Conservation (phyloP, 495 filamentous ascomycete species). For the Penicillium salamii region DNA sequence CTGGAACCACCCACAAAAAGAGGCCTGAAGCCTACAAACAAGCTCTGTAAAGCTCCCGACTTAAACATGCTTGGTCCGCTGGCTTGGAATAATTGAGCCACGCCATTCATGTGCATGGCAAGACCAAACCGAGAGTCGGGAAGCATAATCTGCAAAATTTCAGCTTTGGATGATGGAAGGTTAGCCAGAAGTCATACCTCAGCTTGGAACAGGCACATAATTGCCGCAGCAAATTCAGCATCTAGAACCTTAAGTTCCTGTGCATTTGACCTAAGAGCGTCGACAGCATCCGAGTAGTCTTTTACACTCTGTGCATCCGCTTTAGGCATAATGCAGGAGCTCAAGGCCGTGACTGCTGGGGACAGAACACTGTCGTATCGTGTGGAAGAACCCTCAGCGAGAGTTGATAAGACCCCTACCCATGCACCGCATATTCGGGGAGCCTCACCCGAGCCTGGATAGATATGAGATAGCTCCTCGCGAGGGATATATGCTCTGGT, state of each 20-base stretch:
- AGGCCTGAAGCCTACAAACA: slow-evolving; percentile 36
- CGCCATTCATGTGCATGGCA: slow-evolving; percentile 27
- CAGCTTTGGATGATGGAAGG: background rate
- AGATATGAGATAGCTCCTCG: background rate
- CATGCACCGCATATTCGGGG: slow-evolving; percentile 39
- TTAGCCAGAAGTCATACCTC: background rate
- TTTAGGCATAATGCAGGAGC: background rate
- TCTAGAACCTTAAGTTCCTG: background rate
- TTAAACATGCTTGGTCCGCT: slow-evolving; percentile 21
- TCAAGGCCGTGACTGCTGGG: slow-evolving; percentile 27
- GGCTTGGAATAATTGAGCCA: slow-evolving; percentile 22
- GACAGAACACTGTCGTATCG: background rate
- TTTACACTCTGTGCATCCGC: background rate
- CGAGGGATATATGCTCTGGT: slow-evolving; percentile 13
- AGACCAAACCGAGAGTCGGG: slow-evolving; percentile 21
- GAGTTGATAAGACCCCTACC: slow-evolving; percentile 33
- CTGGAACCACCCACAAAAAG: slow-evolving; percentile 20
- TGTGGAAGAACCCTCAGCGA: slow-evolving; percentile 14
- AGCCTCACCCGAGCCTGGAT: background rate
- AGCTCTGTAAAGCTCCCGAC: slow-evolving; percentile 25
- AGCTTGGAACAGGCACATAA: background rate
- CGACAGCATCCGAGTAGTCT: background rate
- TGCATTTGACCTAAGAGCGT: background rate
- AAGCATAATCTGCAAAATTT: slow-evolving; percentile 22
- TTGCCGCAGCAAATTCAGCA: background rate